Evolutionary conservation across 225 moss, liverwort and hornwort species (phyloP).

Genomic region (Physcomitrellopsis africana): DNA sequence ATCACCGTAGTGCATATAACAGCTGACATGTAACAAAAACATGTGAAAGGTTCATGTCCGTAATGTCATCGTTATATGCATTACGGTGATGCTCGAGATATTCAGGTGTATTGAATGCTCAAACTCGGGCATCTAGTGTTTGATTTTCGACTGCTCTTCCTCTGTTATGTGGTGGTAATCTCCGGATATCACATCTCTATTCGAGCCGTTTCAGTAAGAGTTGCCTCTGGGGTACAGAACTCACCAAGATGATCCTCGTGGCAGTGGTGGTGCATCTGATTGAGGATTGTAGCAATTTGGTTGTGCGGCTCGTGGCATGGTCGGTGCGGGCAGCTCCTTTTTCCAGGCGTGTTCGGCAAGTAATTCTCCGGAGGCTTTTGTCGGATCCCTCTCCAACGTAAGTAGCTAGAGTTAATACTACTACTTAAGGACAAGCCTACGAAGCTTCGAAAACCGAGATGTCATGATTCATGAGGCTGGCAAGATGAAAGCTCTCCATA

Average conservation of each 20-base stretch:
- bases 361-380: too few species aligned
- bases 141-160: background rate
- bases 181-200: conserved; percentile 1
- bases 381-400: too few species aligned
- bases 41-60: background rate
- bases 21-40: background rate
- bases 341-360: too few species aligned
- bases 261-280: conserved; percentile 44
- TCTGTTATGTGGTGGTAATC: too few species aligned
- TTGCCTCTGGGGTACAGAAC: background rate
- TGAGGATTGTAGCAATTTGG: conserved; percentile 40
- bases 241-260: conserved; percentile 51
- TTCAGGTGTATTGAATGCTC: conserved; percentile 12
- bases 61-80: background rate
- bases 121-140: background rate
- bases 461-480: too few species aligned
- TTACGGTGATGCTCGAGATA: conserved; percentile 2
- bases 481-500: too few species aligned
- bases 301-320: conserved; percentile 50
- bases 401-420: too few species aligned
- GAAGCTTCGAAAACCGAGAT: too few species aligned
- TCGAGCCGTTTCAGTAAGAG: background rate
- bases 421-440: too few species aligned
- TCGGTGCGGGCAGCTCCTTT: conserved; percentile 32
- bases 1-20: background rate